phyloP scores from a whole-genome alignment of 495 filamentous ascomycete genomes.

The Penicillium psychrofluorescens region DNA sequence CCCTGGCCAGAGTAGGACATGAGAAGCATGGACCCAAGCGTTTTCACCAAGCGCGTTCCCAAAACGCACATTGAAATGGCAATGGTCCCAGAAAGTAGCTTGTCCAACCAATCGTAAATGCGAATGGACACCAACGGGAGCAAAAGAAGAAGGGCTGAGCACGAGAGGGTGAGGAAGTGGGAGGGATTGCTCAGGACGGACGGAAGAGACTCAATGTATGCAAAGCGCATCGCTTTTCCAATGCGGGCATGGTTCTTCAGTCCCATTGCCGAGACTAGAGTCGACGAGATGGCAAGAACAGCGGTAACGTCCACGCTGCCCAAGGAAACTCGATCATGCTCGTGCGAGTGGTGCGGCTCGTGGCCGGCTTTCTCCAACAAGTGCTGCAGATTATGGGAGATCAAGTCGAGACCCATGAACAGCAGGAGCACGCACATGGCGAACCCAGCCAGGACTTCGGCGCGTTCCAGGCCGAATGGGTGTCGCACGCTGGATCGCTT shows the following conservation, averaged over 20 bases:
- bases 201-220: conserved; percentile 74
- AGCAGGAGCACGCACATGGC: conserved; percentile 90
- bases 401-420: conserved; percentile 93
- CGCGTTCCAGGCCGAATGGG: conserved; percentile 86
- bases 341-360: conserved; percentile 62
- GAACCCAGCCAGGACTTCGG: conserved; percentile 93
- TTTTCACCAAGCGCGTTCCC: conserved; percentile 71
- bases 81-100: conserved; percentile 69
- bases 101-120: conserved; percentile 73
- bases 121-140: conserved; percentile 74
- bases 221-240: conserved; percentile 72
- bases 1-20: conserved; percentile 73
- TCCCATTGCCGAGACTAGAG: conserved; percentile 76
- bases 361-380: conserved; percentile 61
- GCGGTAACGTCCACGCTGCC: conserved; percentile 78
- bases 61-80: conserved; percentile 80
- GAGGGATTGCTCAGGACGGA: conserved; percentile 82
- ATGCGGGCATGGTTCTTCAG: conserved; percentile 93
- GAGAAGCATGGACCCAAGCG: conserved; percentile 85
- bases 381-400: conserved; percentile 89
- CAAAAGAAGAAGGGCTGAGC: conserved; percentile 71
- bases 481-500: conserved; percentile 85
- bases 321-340: conserved; percentile 59
- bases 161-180: conserved; percentile 85
- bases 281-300: conserved; percentile 79